phyloP scores from a whole-genome alignment of 192 early-diverging fungal genomes.

The Coemansia sp. region DNA sequence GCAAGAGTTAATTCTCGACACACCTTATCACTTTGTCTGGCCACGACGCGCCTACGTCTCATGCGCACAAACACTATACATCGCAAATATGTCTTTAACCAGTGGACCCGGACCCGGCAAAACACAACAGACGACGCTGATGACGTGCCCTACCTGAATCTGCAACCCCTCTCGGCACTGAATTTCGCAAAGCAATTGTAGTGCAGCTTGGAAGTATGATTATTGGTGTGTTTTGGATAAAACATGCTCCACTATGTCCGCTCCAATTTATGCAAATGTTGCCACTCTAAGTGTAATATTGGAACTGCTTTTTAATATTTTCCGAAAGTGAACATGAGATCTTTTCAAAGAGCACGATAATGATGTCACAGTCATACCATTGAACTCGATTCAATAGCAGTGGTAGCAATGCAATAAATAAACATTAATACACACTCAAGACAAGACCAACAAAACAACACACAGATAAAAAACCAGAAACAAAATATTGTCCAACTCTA shows the following conservation, averaged over 20 bases:
- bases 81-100: background rate
- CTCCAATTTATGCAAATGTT: background rate
- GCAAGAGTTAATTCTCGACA: background rate
- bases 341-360: background rate
- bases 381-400: no score
- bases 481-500: background rate
- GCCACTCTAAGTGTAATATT: background rate
- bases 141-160: background rate
- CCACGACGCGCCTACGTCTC: background rate
- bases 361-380: background rate
- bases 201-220: background rate
- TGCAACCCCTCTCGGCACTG: background rate
- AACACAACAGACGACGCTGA: background rate
- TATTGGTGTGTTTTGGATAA: background rate
- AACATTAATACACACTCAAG: no score
- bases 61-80: background rate
- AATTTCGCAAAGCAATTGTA: background rate
- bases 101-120: background rate
- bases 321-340: conserved; percentile 3
- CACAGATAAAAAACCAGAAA: background rate
- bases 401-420: no score
- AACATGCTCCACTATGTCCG: background rate
- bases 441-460: background rate
- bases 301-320: no score
- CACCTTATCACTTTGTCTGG: background rate